Evolutionary conservation across 768 basidiomycete genomes (phyloP).

Genomic region (Filobasidium wieringae): DNA sequence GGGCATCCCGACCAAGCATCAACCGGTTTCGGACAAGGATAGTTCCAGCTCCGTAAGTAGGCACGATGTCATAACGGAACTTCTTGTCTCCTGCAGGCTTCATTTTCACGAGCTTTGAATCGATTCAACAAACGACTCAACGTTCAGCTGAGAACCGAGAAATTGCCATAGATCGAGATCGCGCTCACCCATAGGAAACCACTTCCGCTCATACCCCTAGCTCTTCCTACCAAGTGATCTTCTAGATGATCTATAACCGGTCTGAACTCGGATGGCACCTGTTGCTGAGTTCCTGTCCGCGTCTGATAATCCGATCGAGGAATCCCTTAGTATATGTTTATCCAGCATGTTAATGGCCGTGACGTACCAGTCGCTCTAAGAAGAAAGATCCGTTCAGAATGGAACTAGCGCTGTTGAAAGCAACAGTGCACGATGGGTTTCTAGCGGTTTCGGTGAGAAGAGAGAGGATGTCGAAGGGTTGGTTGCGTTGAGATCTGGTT

Average conservation of each 20-base stretch:
- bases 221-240: conserved; percentile 30
- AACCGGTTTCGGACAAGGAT: conserved; percentile 51
- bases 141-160: neutral
- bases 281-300: conserved; percentile 5
- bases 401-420: conserved; percentile 82
- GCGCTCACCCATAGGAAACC: conserved; percentile 38
- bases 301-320: neutral
- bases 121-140: no score
- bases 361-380: conserved; percentile 67
- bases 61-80: conserved; percentile 51
- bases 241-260: conserved; percentile 10
- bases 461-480: conserved; percentile 26
- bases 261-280: conserved; percentile 17
- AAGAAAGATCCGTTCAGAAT: conserved; percentile 95
- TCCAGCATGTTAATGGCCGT: neutral
- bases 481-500: neutral
- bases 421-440: conserved; percentile 51
- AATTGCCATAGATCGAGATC: no score
- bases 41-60: conserved; percentile 81
- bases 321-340: neutral
- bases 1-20: conserved; percentile 31
- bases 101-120: conserved; percentile 53
- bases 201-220: conserved; percentile 33
- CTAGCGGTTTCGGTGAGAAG: conserved; percentile 52
- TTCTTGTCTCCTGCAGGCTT: conserved; percentile 46